Base-by-base conservation (phyloP, 106 monocot species). In the Gastrodia elata region DNA sequence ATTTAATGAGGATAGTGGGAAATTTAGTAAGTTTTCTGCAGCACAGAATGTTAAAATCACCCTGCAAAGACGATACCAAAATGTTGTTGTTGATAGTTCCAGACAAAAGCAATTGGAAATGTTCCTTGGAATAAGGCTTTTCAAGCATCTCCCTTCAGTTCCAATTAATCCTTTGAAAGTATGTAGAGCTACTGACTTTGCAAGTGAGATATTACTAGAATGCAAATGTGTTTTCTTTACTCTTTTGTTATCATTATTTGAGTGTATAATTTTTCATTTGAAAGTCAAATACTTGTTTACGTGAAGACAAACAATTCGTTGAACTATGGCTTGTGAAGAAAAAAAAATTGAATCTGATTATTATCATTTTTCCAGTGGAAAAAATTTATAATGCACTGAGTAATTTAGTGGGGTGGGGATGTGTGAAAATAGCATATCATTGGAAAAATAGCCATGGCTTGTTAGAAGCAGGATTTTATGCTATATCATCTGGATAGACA, bases 71-170 rank as follows among this genome's bases (percentile, higher is more conserved):
- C 84, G 91, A 77, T 89, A 87, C 69, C 77, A 88, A 71, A 99
- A 99, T 84, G 81, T 85, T 65, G 11, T 89, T 36, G 82, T 87
- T 77, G 98, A 99, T 74, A 82, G 91, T 75, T 87, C 93, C 58
- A 86, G 98, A 38, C 98, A 99, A 74, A 99, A 94, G 78, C 93
- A 99, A 76, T 75, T 99, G 78, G 98, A 99, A 49, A 94, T 99
- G 98, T 91, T 99, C 74, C 91, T 99, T 77, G 98, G 98, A 71
- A 79, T 87, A 75, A 88, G 93, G 82, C 87, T 99, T 49, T 99
- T 94, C 76, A 99, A 94, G 74, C 89, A 99, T 82, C 87, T 99
- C 39, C 98, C 93, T 55, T 98, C 98, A n/a, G 82, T 88, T 67
- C 68, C 93, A 40, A 32, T 94, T 72, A 74, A 82, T 82, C 93